Percentiles rank a stretch among this genome's conserved stretches.
These are phyloP conservation scores for Dianthus caryophyllus DNA, from an alignment of 148 eudicot species.

Conservation along the genomic window DNA sequence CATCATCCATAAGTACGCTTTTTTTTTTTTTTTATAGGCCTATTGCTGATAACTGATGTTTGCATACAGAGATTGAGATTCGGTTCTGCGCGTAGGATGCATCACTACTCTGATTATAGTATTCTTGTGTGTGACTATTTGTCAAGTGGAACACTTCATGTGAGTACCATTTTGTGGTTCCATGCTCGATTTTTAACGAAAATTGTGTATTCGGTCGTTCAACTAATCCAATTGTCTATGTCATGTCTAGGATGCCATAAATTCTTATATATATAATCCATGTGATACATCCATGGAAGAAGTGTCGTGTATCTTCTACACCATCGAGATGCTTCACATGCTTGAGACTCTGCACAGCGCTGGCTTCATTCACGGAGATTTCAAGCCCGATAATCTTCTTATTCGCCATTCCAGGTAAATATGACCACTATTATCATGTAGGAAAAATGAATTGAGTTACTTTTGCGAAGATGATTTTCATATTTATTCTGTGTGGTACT, in stretches of 20 bases:
- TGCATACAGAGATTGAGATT: slow-evolving; percentile 62
- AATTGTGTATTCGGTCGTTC: neutral
- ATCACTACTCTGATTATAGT: slow-evolving; percentile 81
- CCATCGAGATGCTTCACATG: slow-evolving; percentile 88
- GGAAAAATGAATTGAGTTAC: neutral
- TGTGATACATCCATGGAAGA: slow-evolving; percentile 72
- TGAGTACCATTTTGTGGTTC: slow-evolving; percentile 23
- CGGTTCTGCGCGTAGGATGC: slow-evolving; percentile 76
- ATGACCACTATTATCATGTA: neutral
- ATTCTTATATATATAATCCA: slow-evolving; percentile 52
- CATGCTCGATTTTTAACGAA: slow-evolving; percentile 17
- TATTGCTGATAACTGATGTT: slow-evolving; percentile 15
- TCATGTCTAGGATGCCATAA: slow-evolving; percentile 80
- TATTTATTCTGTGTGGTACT: neutral
- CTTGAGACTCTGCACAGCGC: slow-evolving; percentile 74
- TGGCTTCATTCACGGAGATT: slow-evolving; percentile 85
- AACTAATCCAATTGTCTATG: slow-evolving; percentile 11
- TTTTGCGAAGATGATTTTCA: neutral
- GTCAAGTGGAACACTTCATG: slow-evolving; percentile 91
- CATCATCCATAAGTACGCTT: neutral
- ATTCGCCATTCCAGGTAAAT: slow-evolving; percentile 80
- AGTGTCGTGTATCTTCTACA: slow-evolving; percentile 79
- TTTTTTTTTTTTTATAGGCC: neutral
- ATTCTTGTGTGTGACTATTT: slow-evolving; percentile 77
- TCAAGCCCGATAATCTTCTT: slow-evolving; percentile 97